Conservation (phyloP, 805 yeast genomes). For the Myxozyma udenii region DNA sequence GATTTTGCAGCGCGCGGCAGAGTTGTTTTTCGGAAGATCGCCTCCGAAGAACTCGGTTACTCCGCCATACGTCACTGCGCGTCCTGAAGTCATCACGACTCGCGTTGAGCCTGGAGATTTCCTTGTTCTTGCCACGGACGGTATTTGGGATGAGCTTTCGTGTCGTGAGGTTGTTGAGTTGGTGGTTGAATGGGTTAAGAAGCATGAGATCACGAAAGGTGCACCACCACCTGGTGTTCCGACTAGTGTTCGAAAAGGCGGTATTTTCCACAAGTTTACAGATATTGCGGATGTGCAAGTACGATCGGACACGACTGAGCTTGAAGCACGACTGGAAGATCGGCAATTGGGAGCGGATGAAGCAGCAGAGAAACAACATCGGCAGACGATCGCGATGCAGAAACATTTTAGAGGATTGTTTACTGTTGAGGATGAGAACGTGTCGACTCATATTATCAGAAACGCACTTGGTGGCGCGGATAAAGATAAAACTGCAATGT, state of each 20-base stretch:
- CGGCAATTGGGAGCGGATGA: constrained; percentile 1
- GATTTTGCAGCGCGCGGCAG: constrained; percentile 68
- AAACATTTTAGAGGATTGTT: constrained; percentile 25
- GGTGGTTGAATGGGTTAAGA: constrained; percentile 90
- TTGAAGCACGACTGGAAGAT: constrained; percentile 13
- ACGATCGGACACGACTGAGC: constrained; percentile 10
- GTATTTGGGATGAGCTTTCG: constrained; percentile 83
- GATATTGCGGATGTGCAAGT: constrained; percentile 18
- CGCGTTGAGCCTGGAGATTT: constrained; percentile 77
- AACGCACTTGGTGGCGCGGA: constrained; percentile 91
- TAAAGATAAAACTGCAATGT: constrained; percentile 80
- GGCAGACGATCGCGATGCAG: constrained; percentile 3
- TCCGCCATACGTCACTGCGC: constrained; percentile 97
- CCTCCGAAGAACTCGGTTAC: constrained; percentile 66
- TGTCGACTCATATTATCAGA: constrained; percentile 87
- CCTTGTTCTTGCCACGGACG: constrained; percentile 90
- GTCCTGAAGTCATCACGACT: constrained; percentile 78
- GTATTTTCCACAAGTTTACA: constrained; percentile 14
- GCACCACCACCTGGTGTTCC: constrained; percentile 49
- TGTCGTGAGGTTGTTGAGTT: constrained; percentile 90
- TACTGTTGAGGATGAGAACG: constrained; percentile 74
- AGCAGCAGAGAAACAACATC: neutral
- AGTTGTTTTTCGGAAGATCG: constrained; percentile 74
- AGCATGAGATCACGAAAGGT: constrained; percentile 57
- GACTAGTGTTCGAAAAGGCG: constrained; percentile 13